phyloP scores from a whole-genome alignment of 2,329 filamentous ascomycete species.

The Incumbomyces delicatus region DNA sequence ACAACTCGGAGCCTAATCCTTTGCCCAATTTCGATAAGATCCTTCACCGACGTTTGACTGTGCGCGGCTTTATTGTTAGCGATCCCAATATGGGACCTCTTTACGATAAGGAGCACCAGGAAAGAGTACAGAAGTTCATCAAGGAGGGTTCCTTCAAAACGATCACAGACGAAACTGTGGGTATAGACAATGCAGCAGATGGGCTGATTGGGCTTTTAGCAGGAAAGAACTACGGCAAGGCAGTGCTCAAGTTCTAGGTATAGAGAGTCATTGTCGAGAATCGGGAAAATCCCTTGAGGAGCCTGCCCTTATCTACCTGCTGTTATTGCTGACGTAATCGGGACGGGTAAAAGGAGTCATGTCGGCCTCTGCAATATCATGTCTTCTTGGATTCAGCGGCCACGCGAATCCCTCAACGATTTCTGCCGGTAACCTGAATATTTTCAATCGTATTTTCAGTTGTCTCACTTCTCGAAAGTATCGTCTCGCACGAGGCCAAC shows the following conservation, averaged over 20 bases:
- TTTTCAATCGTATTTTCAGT: too few relatives aligned
- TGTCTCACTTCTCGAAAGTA: too few relatives aligned
- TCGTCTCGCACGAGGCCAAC: too few relatives aligned
- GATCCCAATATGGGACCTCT: slow-evolving; percentile 57
- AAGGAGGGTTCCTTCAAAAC: slow-evolving; percentile 65
- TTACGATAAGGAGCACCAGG: slow-evolving; percentile 61
- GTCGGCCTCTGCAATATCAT: too few relatives aligned
- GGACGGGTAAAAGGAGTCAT: too few relatives aligned
- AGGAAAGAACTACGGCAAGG: slow-evolving; percentile 80
- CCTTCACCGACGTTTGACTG: slow-evolving; percentile 54
- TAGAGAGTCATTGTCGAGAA: too few relatives aligned
- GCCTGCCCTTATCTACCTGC: too few relatives aligned
- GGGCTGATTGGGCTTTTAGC: slow-evolving; percentile 64
- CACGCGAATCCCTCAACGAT: too few relatives aligned
- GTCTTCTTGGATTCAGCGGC: too few relatives aligned
- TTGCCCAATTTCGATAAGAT: slow-evolving; percentile 58
- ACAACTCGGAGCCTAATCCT: slow-evolving; percentile 50
- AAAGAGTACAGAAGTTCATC: slow-evolving; percentile 67
- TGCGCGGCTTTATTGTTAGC: slow-evolving; percentile 69
- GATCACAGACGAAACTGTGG: slow-evolving; percentile 55
- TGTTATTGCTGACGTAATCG: too few relatives aligned
- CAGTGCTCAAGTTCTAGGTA: slow-evolving; percentile 66
- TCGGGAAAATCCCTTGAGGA: too few relatives aligned
- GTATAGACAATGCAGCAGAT: slow-evolving; percentile 66
- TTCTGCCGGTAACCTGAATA: too few relatives aligned